Base-by-base conservation (phyloP, 176 grass and related monocot species). In the Lolium rigidum region DNA sequence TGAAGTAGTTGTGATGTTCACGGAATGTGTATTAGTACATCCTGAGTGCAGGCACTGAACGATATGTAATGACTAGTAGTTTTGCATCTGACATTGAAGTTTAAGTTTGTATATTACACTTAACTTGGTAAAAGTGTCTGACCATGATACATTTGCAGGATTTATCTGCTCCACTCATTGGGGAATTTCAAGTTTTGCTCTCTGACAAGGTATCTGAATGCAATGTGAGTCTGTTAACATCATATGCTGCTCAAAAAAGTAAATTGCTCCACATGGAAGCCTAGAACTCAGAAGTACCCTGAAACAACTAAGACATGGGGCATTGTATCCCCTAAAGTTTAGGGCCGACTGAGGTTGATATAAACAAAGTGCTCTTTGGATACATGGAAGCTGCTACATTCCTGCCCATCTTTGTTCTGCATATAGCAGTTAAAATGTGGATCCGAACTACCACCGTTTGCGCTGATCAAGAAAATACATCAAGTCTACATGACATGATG, bases 101-200 rank as follows among this genome's bases (percentile, higher is more conserved):
- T 81, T 6, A 63, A 77, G 26, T 77, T 39, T 76, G 52, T 78
- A 8, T 41, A 78, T 41, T 39, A n/a, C 28, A 77, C 31, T 81
- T 52, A 55, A 1, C 28, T 15, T 81, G 70, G 72, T 76, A 76
- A 18, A 69, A 80, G 0, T 7, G 10, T 20, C 66, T 74, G 63
- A 84, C 64, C 24, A 63, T 80, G 37, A n/a, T 72, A 71, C 25
- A 77, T 70, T 78, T 81, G 77, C 86, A 91, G 86, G 86, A 87
- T 26, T 70, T 85, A 73, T 85, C 63, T 78, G 63, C 64, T 82
- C 54, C 83, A 72, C 20, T 3, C 21, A 3, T 82, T 56, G 56
- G 35, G 31, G 44, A 38, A 24, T 56, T 0, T 54, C 52, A 25
- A 64, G 0, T 7, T 62, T 73, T 82, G 54, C 46, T 83, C 78